Evolutionary conservation across 352 stramenopile species (phyloP), one percentile per base, ranked within the genome.

Genomic region (Globisporangium uncinulatum): DNA sequence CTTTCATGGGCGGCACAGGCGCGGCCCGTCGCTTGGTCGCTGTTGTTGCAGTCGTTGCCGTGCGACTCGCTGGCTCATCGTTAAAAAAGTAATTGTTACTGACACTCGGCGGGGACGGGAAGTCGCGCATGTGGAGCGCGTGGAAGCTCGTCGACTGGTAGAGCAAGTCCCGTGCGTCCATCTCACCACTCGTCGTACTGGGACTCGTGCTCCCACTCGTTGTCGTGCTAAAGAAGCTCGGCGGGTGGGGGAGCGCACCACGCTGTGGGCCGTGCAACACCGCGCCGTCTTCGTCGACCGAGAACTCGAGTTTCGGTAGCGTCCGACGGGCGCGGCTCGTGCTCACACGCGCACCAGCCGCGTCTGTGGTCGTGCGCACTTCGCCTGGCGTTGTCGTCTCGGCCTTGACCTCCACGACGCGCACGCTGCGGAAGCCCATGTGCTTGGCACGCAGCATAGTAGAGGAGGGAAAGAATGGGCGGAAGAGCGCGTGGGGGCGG

Each of bases 261-360:
- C 83, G 80, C 44, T 90, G 83, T 3, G 83, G 83, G 0, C 83
- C 83, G 43, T 89, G 81, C 13, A 94, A 65, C 24, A 94, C 73
- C 42, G 83, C 83, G 43, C 83, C 83, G 51, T 92, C 82, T 48
- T 94, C 83, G 53, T 94, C 81, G 15, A 94, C 74, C 24, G 77
- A 84, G 62, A 94, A 94, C 71, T 94, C 83, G 55, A 92, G 76
- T 64, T 90, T 90, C 19, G 83, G 83, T 21, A 92, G 73, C 62
- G 76, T 89, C 8, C 83, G 81, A 0, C 83, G 81, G 21, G 74
- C 74, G 51, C 81, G 71, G 0, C 73, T 77, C 7, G 79, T 70
- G 63, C 74, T 85, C 49, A 88, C 70, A 51, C 83, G 80, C 24
- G 79, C 58, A 48, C 80, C 78, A 2, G 67, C 70, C 31, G 76